Evolutionary conservation across 2,329 filamentous ascomycete genomes (phyloP), one percentile per base, ranked within the genome.

Genomic region (Ophiocordyceps camponoti-rufipedis): DNA sequence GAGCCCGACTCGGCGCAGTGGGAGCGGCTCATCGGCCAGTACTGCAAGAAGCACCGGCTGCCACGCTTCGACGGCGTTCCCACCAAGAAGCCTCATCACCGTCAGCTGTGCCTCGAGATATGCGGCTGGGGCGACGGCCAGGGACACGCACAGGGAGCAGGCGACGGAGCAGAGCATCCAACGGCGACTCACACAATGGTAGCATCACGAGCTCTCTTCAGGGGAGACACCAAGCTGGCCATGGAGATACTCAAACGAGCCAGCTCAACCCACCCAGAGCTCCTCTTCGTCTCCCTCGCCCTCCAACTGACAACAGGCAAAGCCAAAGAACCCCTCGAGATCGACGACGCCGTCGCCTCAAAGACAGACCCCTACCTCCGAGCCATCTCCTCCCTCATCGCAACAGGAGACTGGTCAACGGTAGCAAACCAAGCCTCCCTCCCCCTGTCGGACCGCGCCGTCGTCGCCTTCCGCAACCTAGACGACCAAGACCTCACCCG

Each of bases 321-420:
- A 48, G 61, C 61, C 40, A 68, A 68, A 49, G 67, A 69, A 49
- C 64, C 72, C 48, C 64, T 78, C 23, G 73, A 77, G 52, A 74
- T 77, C 52, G 74, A 78, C 55, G 71, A 74, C 47, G 65, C 65
- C 2, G 67, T 75, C 13, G 73, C 77, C 28, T 75, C 72, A 48
- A 74, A 81, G 49, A 78, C 80, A 0, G 83, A 91, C 53, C 80
- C 84, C 0, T 89, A 88, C 56, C 71, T 91, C 23, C 80, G 84
- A 46, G 84, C 83, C 6, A 81, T 91, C 43, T 84, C 85, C 23
- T 78, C 80, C 3, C 78, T 85, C 51, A 83, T 91, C 49, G 78
- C 80, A 10, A 85, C 79, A 0, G 80, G 81, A 5, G 74, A 86
- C 57, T 91, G 85, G 85, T 67, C 73, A 16, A 72, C 74, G 39